A percentile compares a stretch with the other conserved stretches of the same genome.
Evolutionary conservation across 2,329 filamentous ascomycete genomes (phyloP).

Genomic region (Fusarium domesticum): DNA sequence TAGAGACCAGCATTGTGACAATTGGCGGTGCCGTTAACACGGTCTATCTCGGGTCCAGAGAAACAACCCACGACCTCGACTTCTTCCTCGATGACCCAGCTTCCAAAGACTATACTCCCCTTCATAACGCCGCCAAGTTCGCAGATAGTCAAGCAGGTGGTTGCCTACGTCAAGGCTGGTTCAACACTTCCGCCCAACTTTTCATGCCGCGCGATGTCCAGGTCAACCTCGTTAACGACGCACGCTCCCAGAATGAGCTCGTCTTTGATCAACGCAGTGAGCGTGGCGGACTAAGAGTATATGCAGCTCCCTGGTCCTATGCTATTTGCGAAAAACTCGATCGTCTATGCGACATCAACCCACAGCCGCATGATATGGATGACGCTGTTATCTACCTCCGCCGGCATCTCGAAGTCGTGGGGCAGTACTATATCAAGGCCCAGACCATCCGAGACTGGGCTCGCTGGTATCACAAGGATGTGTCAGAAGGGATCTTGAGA

Average conservation of each 20-base stretch:
- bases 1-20: slow-evolving; percentile 10
- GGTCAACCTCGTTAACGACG: slow-evolving; percentile 8
- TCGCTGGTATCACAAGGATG: slow-evolving; percentile 14
- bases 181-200: slow-evolving; percentile 25
- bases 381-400: slow-evolving; percentile 21
- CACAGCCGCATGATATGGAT: slow-evolving; percentile 18
- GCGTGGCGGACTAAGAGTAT: slow-evolving; percentile 16
- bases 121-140: slow-evolving; percentile 19
- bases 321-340: slow-evolving; percentile 23
- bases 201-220: slow-evolving; percentile 16
- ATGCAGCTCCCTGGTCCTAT: slow-evolving; percentile 22
- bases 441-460: slow-evolving; percentile 15
- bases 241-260: slow-evolving; percentile 13
- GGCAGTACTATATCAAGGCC: slow-evolving; percentile 4
- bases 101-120: slow-evolving; percentile 8
- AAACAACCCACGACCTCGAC: slow-evolving; percentile 22
- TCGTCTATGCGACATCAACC: slow-evolving; percentile 15
- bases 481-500: slow-evolving; percentile 10
- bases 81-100: slow-evolving; percentile 17
- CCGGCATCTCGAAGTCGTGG: slow-evolving; percentile 8
- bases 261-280: slow-evolving; percentile 18
- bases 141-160: slow-evolving; percentile 16
- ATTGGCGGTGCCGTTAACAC: slow-evolving; percentile 24
- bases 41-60: slow-evolving; percentile 17
- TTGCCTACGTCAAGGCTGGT: slow-evolving; percentile 20